Conservation (phyloP, 495 filamentous ascomycete genomes). For the Rhypophila decipiens region DNA sequence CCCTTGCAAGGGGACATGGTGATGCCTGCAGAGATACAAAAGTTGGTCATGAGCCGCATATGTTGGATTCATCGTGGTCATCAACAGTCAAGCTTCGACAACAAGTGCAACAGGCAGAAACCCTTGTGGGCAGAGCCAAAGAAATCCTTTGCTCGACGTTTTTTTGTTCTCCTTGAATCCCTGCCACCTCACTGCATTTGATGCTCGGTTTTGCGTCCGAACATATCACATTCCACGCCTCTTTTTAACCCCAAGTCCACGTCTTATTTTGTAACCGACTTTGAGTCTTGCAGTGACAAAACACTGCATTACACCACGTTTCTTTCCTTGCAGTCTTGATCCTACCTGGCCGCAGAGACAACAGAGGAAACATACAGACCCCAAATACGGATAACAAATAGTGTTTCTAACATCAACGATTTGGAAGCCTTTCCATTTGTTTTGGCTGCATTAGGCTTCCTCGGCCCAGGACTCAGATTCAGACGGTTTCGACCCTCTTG, state of each 20-base stretch:
- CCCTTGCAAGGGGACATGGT: too few species aligned
- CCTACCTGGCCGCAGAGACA: too few species aligned
- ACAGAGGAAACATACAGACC: too few species aligned
- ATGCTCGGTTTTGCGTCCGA: background rate
- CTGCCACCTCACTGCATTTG: background rate
- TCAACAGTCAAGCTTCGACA: conserved; percentile 1
- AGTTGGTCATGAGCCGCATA: conserved; percentile 5
- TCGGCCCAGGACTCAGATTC: background rate
- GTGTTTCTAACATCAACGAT: background rate
- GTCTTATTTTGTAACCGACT: background rate
- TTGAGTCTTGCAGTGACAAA: too few species aligned
- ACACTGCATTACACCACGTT: too few species aligned
- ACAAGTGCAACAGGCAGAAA: background rate
- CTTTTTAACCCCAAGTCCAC: background rate
- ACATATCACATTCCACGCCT: too few species aligned
- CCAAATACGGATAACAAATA: background rate
- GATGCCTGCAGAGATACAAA: conserved; percentile 4
- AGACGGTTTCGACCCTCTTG: background rate
- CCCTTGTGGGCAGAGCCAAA: conserved; percentile 5
- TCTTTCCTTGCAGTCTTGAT: too few species aligned
- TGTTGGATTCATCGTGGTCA: background rate
- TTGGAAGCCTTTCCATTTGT: background rate
- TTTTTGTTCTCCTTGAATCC: conserved; percentile 1
- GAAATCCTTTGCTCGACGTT: too few species aligned
- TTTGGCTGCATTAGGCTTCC: background rate